Conservation (phyloP, 2,329 filamentous ascomycete species). For the Paecilomyces formosus region DNA sequence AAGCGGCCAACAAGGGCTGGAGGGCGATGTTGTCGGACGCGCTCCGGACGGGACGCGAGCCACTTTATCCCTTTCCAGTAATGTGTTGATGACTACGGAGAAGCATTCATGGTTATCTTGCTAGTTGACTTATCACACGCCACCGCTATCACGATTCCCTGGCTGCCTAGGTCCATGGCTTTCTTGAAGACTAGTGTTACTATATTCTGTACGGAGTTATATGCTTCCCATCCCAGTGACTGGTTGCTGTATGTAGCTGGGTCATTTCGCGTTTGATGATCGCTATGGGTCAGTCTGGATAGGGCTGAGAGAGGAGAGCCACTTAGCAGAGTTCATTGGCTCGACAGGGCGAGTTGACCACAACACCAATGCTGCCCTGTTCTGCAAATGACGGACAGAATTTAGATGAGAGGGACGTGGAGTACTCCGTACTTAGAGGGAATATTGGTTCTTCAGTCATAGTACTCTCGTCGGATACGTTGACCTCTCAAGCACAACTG, state of each 20-base stretch:
- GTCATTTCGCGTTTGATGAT: background rate
- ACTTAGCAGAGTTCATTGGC: background rate
- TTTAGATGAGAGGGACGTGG: no score
- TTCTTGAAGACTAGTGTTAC: background rate
- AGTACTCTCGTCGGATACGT: background rate
- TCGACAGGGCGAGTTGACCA: background rate
- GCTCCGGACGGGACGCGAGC: constrained; percentile 16
- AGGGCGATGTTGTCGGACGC: constrained; percentile 6
- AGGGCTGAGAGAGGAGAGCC: background rate
- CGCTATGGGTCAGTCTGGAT: background rate
- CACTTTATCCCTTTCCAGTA: constrained; percentile 32
- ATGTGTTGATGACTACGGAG: constrained; percentile 16
- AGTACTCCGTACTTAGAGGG: no score
- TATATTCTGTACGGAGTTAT: background rate
- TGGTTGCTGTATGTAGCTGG: background rate
- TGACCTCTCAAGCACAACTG: background rate
- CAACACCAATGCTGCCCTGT: background rate
- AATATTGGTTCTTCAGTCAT: background rate
- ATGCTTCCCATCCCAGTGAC: background rate
- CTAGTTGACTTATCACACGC: no score
- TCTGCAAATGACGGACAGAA: background rate
- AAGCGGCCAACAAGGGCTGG: constrained; percentile 12
- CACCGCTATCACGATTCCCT: background rate
- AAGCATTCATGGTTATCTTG: background rate
- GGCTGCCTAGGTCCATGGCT: background rate